A percentile compares a stretch with the other conserved stretches of the same genome.
Conservation (phyloP, 2,329 filamentous ascomycete species). For the Fusarium abutilonis region DNA sequence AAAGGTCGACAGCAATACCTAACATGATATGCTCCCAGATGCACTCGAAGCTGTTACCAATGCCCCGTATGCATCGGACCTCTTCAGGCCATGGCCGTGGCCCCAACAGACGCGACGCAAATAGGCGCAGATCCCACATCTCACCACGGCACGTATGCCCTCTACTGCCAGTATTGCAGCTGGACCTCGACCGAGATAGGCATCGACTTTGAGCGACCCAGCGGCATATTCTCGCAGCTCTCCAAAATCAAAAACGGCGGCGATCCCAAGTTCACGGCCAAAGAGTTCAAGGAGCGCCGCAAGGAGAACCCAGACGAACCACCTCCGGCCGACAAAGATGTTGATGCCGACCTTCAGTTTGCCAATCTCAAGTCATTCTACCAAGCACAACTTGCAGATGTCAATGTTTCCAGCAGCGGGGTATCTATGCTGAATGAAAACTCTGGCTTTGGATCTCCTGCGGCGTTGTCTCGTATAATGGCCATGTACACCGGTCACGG, state of each 20-base stretch:
- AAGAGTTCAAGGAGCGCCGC: constrained; percentile 62
- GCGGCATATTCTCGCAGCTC: constrained; percentile 84
- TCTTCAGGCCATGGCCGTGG: constrained; percentile 77
- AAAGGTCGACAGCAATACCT: constrained; percentile 21
- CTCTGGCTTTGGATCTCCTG: constrained; percentile 75
- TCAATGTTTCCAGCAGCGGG: constrained; percentile 62
- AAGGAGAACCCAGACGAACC: constrained; percentile 56
- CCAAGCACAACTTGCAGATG: constrained; percentile 76
- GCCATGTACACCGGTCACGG: constrained; percentile 80
- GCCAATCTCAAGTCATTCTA: constrained; percentile 82
- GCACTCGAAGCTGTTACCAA: constrained; percentile 93
- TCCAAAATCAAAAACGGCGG: constrained; percentile 74
- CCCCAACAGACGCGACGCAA: constrained; percentile 61
- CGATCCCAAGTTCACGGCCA: constrained; percentile 59
- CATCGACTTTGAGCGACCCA: constrained; percentile 88
- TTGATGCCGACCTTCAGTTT: constrained; percentile 77
- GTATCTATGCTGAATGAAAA: constrained; percentile 51
- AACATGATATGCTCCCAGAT: constrained; percentile 61
- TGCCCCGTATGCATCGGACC: constrained; percentile 89
- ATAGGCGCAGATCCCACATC: constrained; percentile 53
- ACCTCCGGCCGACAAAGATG: constrained; percentile 55
- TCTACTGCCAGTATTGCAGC: constrained; percentile 89
- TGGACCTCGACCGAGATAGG: constrained; percentile 93
- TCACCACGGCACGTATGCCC: constrained; percentile 70
- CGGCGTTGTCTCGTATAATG: constrained; percentile 88